Evolutionary conservation across 2,329 filamentous ascomycete species (phyloP), one percentile per base, ranked within the genome.

Genomic region (Diaporthe batatas): DNA sequence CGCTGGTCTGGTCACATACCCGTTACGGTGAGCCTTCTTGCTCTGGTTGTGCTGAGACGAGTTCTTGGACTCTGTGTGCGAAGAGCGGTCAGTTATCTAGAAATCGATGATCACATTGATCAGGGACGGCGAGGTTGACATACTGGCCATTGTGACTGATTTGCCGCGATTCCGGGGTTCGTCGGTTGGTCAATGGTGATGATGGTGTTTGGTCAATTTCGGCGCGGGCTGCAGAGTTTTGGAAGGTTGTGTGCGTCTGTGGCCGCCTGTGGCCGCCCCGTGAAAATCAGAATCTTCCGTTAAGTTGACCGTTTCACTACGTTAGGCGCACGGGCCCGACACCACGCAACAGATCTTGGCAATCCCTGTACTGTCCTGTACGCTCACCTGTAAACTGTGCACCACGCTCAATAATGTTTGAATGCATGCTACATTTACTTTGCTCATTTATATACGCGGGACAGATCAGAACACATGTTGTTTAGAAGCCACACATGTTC

Each of bases 21-120:
- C 96, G 91, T 99, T 99, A 85, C 93, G 92, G 93, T 99, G 96
- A 89, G 95, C 95, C 94, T 99, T 99, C 90, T 93, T 93, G 86
- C 91, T 91, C 92, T 96, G 93, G 89, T 98, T 98, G 90, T 98
- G 95, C 91, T 98, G 96, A 83, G 96, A 98, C 89, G 94, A 97
- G 93, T 98, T 98, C 95, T 98, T 98, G 83, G 96, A 98, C 91
- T 98, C 95, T 98, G 85, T 73, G 74, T 29, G 47, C 42, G 55
- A 72, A 74, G 64, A 71, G 25, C 70, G 44, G 77, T 83, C 69
- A 84, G 79, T 76, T 76, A 74, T 39, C 58, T 32, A 11, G 14
- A 29, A 21, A 72, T 42, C 11, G 4, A 62, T 11, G 29, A 65
- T 34, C 29, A 6, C 25, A 64, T 39, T 23, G 16, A 55, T 23